Evolutionary conservation across 257 asterid species (phyloP), one percentile per base, ranked within the genome.

Genomic region (Salvia splendens): DNA sequence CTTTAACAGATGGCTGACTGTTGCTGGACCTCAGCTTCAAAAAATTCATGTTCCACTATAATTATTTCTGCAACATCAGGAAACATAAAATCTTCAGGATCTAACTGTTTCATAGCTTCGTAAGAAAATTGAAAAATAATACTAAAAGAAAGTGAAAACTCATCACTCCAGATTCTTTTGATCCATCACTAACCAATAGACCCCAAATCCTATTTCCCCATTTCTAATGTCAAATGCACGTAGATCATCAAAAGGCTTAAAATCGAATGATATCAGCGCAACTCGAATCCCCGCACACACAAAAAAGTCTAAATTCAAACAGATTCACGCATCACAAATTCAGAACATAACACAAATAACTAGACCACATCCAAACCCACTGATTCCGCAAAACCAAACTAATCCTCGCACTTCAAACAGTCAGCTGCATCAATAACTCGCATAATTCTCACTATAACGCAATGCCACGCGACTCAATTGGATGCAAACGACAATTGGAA

Each of bases 1-100:
- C 95, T 68, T 81, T 81, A 63, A 77, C 80, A 59, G 93, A 54
- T 59, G 73, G 81, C 56, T 82, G 97, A 81, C 69, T 84, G 53
- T 77, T 81, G 54, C 77, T 81, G 50, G 96, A 83, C 87, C 98
- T 86, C 94, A 84, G 85, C 91, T 83, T 84, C 85, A 91, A 69
- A 76, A 94, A 91, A 73, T 94, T 89, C 99, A 94, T 94, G 61
- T 86, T 72, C 64, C 80, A 72, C 85, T 78, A 73, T 71, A 65
- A 54, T 16, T 53, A 12, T 77, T 36, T 68, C 86, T 83, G 80
- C 79, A 69, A 64, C 24, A 63, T 35, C 33, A 68, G 28, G 20
- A 35, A 65, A 50, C 10, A 63, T 51, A 20, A 52, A 57, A 77
- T 54, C 57, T 54, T 15, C 36, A 36, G 49, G 40, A 65, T 77